Percentiles rank a stretch among this genome's conserved stretches.
phyloP scores from a whole-genome alignment of 192 early-diverging fungal species.

The Coemansia sp. region DNA sequence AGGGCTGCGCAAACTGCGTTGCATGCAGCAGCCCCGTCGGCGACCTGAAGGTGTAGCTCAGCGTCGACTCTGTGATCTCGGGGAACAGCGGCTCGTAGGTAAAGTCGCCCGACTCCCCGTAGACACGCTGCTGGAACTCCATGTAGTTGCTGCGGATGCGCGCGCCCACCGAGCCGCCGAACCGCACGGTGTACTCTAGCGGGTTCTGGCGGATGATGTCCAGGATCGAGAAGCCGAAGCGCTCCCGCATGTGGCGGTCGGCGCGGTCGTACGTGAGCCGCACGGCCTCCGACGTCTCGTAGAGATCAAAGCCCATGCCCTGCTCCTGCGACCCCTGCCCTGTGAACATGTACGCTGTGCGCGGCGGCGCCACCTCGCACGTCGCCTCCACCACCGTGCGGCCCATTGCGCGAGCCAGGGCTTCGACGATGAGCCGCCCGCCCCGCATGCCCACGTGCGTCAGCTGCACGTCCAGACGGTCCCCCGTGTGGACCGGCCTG shows the following conservation, averaged over 20 bases:
- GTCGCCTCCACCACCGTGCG: constrained; percentile 69
- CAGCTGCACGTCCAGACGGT: constrained; percentile 77
- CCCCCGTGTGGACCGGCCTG: constrained; percentile 79
- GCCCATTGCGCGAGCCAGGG: constrained; percentile 66
- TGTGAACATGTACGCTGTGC: constrained; percentile 89
- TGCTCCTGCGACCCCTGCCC: constrained; percentile 95
- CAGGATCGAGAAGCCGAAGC: constrained; percentile 88
- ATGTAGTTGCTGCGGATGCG: constrained; percentile 81
- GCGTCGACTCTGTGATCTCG: constrained; percentile 66
- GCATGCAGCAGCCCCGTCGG: constrained; percentile 84
- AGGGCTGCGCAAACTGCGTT: constrained; percentile 96
- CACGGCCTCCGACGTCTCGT: constrained; percentile 73
- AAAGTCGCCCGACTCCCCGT: neutral
- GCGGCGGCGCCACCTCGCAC: constrained; percentile 84
- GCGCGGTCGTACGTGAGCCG: constrained; percentile 86
- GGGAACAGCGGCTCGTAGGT: constrained; percentile 74
- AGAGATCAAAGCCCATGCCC: constrained; percentile 94
- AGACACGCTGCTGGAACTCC: constrained; percentile 23
- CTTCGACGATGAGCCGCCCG: constrained; percentile 82
- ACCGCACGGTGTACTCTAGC: constrained; percentile 78
- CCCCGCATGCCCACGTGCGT: constrained; percentile 87
- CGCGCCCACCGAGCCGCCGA: constrained; percentile 83
- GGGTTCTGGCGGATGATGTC: constrained; percentile 92
- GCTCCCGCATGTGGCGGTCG: constrained; percentile 77
- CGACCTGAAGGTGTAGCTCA: constrained; percentile 78